phyloP scores from a whole-genome alignment of 306 rosid species.

The Fragaria nilgerrensis region DNA sequence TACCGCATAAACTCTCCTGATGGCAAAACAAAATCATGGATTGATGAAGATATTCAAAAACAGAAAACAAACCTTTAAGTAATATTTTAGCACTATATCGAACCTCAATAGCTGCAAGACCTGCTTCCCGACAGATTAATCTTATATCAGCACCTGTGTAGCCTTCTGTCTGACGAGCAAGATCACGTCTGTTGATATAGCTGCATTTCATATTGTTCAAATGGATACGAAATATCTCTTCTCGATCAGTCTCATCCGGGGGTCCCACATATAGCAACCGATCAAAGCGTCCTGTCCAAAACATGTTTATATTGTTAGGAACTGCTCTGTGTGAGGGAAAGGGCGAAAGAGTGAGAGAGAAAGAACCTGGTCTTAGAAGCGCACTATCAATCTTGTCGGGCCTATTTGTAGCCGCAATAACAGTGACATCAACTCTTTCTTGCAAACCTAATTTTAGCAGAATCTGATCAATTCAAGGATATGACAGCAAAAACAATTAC shows the following conservation, averaged over 20 bases:
- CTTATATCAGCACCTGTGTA: slow-evolving; percentile 90
- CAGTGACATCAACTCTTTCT: slow-evolving; percentile 77
- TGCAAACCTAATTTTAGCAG: slow-evolving; percentile 62
- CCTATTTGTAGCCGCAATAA: slow-evolving; percentile 91
- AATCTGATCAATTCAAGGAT: slow-evolving; percentile 15
- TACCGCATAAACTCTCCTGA: slow-evolving; percentile 55
- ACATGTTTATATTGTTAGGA: slow-evolving; percentile 11
- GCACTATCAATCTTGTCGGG: slow-evolving; percentile 94
- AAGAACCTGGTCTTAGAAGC: slow-evolving; percentile 79
- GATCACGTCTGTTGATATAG: slow-evolving; percentile 53
- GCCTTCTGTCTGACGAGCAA: slow-evolving; percentile 63
- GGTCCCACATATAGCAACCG: slow-evolving; percentile 87
- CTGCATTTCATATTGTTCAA: slow-evolving; percentile 67
- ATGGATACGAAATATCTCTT: slow-evolving; percentile 78
- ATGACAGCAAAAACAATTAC: neutral
- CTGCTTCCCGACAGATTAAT: slow-evolving; percentile 81
- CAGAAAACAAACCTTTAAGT: slow-evolving; percentile 5
- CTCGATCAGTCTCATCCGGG: slow-evolving; percentile 73
- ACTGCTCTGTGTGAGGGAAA: neutral
- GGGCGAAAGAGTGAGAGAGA: slow-evolving; percentile 1
- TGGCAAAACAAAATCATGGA: slow-evolving; percentile 19
- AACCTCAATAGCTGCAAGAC: slow-evolving; percentile 79
- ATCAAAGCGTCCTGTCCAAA: slow-evolving; percentile 79
- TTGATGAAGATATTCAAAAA: slow-evolving; percentile 20
- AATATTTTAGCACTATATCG: slow-evolving; percentile 24